phyloP scores from a whole-genome alignment of 345 rosid species.

The Theobroma cacao region DNA sequence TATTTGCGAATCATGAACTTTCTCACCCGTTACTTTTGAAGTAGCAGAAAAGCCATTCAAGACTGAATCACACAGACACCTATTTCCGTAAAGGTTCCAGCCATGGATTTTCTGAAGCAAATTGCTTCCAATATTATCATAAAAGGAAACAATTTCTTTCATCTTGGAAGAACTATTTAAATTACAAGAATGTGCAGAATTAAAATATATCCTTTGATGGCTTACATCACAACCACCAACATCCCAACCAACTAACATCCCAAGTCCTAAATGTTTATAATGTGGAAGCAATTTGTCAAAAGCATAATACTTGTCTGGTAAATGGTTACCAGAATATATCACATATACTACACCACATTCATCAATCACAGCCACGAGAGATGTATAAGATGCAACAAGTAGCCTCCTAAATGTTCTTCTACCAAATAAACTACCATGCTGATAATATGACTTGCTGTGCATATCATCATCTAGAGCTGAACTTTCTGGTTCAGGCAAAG shows the following conservation, averaged over 20 bases:
- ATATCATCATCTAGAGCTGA: slow-evolving; percentile 29
- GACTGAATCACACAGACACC: slow-evolving; percentile 31
- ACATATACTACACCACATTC: slow-evolving; percentile 67
- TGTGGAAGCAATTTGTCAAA: slow-evolving; percentile 43
- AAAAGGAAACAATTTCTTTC: slow-evolving; percentile 19
- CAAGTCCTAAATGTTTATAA: slow-evolving; percentile 56
- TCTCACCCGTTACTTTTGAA: slow-evolving; percentile 33
- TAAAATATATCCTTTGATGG: slow-evolving; percentile 37
- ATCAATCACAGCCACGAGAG: slow-evolving; percentile 81
- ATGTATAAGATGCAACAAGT: slow-evolving; percentile 60
- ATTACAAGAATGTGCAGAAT: slow-evolving; percentile 15
- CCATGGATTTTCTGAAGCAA: slow-evolving; percentile 26
- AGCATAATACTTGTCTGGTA: slow-evolving; percentile 38
- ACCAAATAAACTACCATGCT: slow-evolving; percentile 20
- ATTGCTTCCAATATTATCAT: slow-evolving; percentile 20
- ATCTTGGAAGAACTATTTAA: slow-evolving; percentile 24
- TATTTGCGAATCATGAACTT: slow-evolving; percentile 31
- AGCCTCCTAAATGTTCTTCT: slow-evolving; percentile 72
- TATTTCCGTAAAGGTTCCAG: slow-evolving; percentile 30
- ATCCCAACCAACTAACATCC: slow-evolving; percentile 67
- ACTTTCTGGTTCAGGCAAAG: slow-evolving; percentile 31
- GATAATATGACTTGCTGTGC: slow-evolving; percentile 27
- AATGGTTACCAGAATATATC: slow-evolving; percentile 43
- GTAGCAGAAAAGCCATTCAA: slow-evolving; percentile 52
- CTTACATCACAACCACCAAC: slow-evolving; percentile 69